phyloP scores from a whole-genome alignment of 2,329 filamentous ascomycete genomes.

The Sphaerulina musiva region DNA sequence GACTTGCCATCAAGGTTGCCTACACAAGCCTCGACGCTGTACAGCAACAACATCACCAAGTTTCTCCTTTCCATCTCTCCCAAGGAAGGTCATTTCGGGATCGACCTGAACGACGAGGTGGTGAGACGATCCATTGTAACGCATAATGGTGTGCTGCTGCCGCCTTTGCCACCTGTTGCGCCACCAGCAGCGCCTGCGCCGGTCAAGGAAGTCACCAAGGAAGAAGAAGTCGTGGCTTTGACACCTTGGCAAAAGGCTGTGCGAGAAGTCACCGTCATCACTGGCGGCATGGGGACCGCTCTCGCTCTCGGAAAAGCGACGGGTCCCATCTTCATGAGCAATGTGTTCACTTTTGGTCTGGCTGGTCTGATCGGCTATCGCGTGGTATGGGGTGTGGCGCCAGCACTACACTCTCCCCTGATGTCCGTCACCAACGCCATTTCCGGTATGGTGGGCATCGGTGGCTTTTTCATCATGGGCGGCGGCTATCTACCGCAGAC shows the following conservation, averaged over 20 bases:
- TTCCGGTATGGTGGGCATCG: slow-evolving; percentile 80
- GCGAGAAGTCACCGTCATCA: slow-evolving; percentile 67
- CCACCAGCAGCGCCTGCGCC: slow-evolving; percentile 47
- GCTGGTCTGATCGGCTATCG: slow-evolving; percentile 82
- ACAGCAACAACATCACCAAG: slow-evolving; percentile 91
- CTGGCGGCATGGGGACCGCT: slow-evolving; percentile 68
- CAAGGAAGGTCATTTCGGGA: slow-evolving; percentile 68
- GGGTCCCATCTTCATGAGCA: slow-evolving; percentile 78
- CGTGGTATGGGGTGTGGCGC: slow-evolving; percentile 78
- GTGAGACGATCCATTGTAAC: slow-evolving; percentile 80
- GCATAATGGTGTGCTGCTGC: slow-evolving; percentile 67
- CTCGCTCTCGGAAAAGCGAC: slow-evolving; percentile 75
- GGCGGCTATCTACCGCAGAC: slow-evolving; percentile 72
- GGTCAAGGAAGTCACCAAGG: slow-evolving; percentile 45
- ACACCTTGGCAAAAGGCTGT: slow-evolving; percentile 78
- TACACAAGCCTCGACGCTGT: slow-evolving; percentile 81
- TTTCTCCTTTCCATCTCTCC: slow-evolving; percentile 76
- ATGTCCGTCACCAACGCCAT: slow-evolving; percentile 95
- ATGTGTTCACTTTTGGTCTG: slow-evolving; percentile 76
- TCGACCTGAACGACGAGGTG: slow-evolving; percentile 78
- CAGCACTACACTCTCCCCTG: slow-evolving; percentile 76
- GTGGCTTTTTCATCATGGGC: slow-evolving; percentile 81
- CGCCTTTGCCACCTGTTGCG: slow-evolving; percentile 64
- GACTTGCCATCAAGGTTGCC: slow-evolving; percentile 80
- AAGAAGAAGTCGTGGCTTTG: slow-evolving; percentile 57